phyloP scores from a whole-genome alignment of 345 rosid species.

The Clarkia xantiana region DNA sequence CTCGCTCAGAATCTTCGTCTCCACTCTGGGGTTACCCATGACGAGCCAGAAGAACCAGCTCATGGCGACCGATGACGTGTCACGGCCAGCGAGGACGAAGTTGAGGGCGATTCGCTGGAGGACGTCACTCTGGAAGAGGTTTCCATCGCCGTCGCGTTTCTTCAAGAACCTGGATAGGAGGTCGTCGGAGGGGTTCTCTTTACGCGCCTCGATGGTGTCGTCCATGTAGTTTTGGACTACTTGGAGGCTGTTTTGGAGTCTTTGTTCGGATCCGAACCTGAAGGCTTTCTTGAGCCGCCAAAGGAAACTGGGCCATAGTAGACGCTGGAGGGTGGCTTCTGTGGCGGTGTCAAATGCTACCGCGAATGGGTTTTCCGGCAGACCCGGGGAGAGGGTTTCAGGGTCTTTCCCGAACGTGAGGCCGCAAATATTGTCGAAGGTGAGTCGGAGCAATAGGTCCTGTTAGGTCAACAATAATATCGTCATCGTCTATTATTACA shows the following conservation, averaged over 20 bases:
- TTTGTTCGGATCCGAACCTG: slow-evolving; percentile 46
- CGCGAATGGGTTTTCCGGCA: slow-evolving; percentile 66
- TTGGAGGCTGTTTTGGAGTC: slow-evolving; percentile 34
- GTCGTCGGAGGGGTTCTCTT: slow-evolving; percentile 69
- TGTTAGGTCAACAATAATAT: too few relatives aligned
- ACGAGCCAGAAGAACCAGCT: slow-evolving; percentile 96
- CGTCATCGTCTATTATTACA: too few relatives aligned
- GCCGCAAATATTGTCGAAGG: slow-evolving; percentile 85
- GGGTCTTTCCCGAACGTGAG: slow-evolving; percentile 90
- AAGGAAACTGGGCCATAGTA: slow-evolving; percentile 56
- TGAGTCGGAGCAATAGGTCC: slow-evolving; percentile 52
- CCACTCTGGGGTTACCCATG: slow-evolving; percentile 50
- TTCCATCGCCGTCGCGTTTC: slow-evolving; percentile 55
- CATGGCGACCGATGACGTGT: slow-evolving; percentile 82
- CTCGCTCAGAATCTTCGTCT: slow-evolving; percentile 50
- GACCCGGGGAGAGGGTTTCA: slow-evolving; percentile 47
- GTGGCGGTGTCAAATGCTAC: slow-evolving; percentile 72
- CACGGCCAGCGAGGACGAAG: slow-evolving; percentile 86
- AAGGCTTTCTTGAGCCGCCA: slow-evolving; percentile 57
- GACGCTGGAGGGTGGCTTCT: slow-evolving; percentile 65
- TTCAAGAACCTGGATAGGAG: slow-evolving; percentile 69
- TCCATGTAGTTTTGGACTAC: slow-evolving; percentile 61
- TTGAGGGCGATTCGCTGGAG: slow-evolving; percentile 82
- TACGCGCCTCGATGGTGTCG: slow-evolving; percentile 48
- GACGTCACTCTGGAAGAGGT: slow-evolving; percentile 34